phyloP scores from a whole-genome alignment of 352 stramenopile species.

The Phytophthora sojae region DNA sequence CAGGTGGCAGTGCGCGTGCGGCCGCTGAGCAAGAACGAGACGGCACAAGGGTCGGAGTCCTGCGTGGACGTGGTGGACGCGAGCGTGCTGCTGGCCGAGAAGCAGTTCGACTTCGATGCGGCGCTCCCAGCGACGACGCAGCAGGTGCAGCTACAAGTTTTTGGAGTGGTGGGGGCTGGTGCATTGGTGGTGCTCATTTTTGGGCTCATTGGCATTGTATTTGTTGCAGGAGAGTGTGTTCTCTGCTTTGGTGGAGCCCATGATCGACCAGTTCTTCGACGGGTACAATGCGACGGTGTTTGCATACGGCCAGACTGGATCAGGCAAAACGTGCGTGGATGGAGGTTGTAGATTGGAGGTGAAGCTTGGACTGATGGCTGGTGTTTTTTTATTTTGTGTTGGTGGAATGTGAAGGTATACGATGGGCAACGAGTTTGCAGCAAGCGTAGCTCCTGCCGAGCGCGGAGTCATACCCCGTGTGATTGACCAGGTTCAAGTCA shows the following conservation, averaged over 20 bases:
- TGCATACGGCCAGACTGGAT: slow-evolving; percentile 95
- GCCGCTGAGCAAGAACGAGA: slow-evolving; percentile 41
- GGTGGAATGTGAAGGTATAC: slow-evolving; percentile 89
- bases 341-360: not conserved
- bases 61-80: slow-evolving; percentile 37
- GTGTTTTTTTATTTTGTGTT: not conserved
- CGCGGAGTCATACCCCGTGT: slow-evolving; percentile 85
- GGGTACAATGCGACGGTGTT: slow-evolving; percentile 96
- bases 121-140: slow-evolving; percentile 55
- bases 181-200: not conserved
- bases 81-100: slow-evolving; percentile 39
- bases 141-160: slow-evolving; percentile 17
- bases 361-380: not conserved
- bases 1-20: slow-evolving; percentile 48
- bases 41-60: slow-evolving; percentile 29
- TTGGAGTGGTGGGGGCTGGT: not conserved
- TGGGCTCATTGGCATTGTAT: not conserved
- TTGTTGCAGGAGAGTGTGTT: slow-evolving; percentile 60
- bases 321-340: slow-evolving; percentile 70
- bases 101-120: slow-evolving; percentile 85
- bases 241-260: slow-evolving; percentile 52
- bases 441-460: slow-evolving; percentile 36
- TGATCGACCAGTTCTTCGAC: slow-evolving; percentile 91
- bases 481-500: slow-evolving; percentile 62
- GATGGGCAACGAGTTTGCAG: slow-evolving; percentile 91